These are phyloP conservation scores for Paulownia fortunei DNA, from an alignment of 257 asterid genomes.

Conservation along the genomic window DNA sequence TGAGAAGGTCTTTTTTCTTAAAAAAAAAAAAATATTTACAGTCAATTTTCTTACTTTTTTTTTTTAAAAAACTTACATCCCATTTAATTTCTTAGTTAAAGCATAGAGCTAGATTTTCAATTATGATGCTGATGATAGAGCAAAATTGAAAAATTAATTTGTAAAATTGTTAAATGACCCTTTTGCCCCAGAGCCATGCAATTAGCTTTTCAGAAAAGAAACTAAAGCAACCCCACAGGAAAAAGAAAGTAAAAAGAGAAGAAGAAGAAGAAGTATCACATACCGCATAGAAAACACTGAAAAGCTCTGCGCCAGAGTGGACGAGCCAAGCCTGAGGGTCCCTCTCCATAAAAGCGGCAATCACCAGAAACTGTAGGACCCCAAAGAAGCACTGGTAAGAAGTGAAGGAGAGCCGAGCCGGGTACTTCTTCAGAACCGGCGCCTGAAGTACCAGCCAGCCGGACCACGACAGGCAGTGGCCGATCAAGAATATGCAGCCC, in stretches of 20 bases:
- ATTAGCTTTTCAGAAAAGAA: not conserved
- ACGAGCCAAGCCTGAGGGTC: constrained; percentile 90
- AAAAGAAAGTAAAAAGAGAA: not conserved
- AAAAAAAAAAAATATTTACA: no score
- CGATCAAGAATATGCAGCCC: constrained; percentile 90
- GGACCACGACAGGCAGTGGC: constrained; percentile 96
- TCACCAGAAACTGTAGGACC: constrained; percentile 74
- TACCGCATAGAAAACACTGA: constrained; percentile 95
- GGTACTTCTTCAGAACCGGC: constrained; percentile 81
- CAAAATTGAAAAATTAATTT: not conserved
- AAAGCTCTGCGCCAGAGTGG: constrained; percentile 85
- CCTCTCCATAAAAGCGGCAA: constrained; percentile 84
- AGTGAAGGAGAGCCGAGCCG: constrained; percentile 91
- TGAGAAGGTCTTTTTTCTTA: no score
- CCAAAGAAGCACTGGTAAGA: constrained; percentile 95
- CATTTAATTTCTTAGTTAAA: not conserved
- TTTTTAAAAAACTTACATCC: not conserved
- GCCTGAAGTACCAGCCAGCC: constrained; percentile 94
- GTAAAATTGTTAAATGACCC: not conserved
- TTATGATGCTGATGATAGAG: not conserved
- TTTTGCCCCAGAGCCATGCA: constrained; percentile 30
- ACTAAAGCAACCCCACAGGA: not conserved
- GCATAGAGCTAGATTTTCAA: not conserved
- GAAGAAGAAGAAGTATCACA: constrained; percentile 15
- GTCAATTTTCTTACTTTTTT: no score